Evolutionary conservation across 176 grass and related monocot genomes (phyloP).

Genomic region (Cenchrus fungigraminus): DNA sequence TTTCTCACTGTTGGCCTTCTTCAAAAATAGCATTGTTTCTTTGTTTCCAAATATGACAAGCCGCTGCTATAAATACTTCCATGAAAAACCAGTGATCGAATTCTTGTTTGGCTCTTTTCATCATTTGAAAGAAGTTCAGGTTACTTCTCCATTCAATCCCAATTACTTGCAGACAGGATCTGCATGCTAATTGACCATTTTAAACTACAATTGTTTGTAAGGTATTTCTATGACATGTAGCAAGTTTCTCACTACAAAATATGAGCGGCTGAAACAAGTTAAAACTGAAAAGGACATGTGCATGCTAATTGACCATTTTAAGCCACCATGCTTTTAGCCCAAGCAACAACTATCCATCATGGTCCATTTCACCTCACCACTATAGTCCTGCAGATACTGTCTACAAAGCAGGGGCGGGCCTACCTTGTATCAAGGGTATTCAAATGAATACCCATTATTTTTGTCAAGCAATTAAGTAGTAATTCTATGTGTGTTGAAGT

Average conservation of each 20-base stretch:
- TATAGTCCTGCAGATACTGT: not conserved
- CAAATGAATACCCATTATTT: too few relatives aligned
- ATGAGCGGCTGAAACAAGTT: not conserved
- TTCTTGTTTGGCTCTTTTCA: not conserved
- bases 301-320: not conserved
- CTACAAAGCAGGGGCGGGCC: not conserved
- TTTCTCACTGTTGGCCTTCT: not conserved
- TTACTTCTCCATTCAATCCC: too few relatives aligned
- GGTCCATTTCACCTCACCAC: not conserved
- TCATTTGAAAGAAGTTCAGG: not conserved
- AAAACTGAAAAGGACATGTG: not conserved
- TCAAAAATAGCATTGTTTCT: not conserved
- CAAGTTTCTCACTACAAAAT: not conserved
- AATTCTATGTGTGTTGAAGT: too few relatives aligned
- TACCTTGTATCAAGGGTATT: too few relatives aligned
- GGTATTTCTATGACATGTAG: not conserved
- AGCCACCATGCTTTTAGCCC: not conserved
- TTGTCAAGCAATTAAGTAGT: too few relatives aligned
- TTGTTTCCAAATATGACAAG: too few relatives aligned
- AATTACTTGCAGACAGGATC: too few relatives aligned
- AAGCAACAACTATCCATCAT: not conserved
- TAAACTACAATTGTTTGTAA: too few relatives aligned
- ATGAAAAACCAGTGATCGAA: not conserved
- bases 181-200: too few relatives aligned
- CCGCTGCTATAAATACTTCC: too few relatives aligned